A percentile compares a stretch with the other conserved stretches of the same genome.
Evolutionary conservation across 331 rosid genomes (phyloP).

Genomic region (Rosa hybrid): DNA sequence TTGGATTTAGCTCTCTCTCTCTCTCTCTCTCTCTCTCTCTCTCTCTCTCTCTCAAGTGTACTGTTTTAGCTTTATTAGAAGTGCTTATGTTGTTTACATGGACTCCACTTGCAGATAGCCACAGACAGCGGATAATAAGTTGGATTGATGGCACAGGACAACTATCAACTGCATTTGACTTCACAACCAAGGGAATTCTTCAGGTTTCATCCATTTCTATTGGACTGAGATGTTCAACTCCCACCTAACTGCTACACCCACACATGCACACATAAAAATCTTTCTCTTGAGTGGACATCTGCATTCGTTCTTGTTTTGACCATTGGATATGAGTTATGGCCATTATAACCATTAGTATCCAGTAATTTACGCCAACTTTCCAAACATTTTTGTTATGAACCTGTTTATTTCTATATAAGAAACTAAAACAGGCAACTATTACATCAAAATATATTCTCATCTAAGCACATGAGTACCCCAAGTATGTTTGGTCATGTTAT

Average conservation of each 20-base stretch:
- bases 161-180: conserved; percentile 83
- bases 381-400: background rate
- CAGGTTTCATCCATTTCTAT: conserved; percentile 52
- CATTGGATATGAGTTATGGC: background rate
- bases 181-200: conserved; percentile 86
- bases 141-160: conserved; percentile 86
- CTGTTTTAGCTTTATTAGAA: too few relatives aligned
- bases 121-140: conserved; percentile 62
- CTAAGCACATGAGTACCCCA: background rate
- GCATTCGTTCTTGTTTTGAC: background rate
- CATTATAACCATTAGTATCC: background rate
- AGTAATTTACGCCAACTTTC: background rate
- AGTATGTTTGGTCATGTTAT: background rate
- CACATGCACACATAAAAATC: background rate
- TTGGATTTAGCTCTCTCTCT: background rate
- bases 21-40: too few relatives aligned
- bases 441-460: background rate
- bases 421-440: background rate
- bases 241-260: background rate
- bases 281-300: background rate
- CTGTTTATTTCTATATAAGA: background rate
- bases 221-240: conserved; percentile 3
- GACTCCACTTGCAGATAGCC: conserved; percentile 56
- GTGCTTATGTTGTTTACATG: background rate
- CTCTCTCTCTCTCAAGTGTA: too few relatives aligned